Conservation (phyloP, 208 protist species). For the Sergeia podlipaevii region DNA sequence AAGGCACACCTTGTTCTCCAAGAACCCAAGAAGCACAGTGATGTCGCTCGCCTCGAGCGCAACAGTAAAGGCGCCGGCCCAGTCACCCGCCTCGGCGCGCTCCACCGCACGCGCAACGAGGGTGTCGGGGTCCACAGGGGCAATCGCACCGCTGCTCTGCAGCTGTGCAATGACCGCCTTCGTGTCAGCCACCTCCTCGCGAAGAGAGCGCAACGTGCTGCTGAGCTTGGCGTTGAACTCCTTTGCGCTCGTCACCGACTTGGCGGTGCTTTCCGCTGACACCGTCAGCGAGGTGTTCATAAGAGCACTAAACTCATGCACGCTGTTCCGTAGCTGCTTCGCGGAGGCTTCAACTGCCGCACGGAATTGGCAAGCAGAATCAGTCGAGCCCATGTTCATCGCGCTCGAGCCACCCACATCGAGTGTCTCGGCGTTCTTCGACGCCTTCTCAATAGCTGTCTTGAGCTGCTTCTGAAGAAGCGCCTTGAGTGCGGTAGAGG, state of each 20-base stretch:
- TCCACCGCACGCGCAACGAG: conserved; percentile 52
- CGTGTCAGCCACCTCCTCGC: conserved; percentile 48
- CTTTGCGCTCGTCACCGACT: conserved; percentile 18
- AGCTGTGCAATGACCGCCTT: conserved; percentile 28
- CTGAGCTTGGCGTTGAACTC: conserved; percentile 22
- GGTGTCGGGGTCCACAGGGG: conserved; percentile 49
- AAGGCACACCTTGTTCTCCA: conserved; percentile 67
- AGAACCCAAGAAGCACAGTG: conserved; percentile 70
- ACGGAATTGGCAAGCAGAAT: conserved; percentile 55
- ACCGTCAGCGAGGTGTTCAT: conserved; percentile 34
- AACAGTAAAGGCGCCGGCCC: conserved; percentile 61
- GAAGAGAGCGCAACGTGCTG: conserved; percentile 29
- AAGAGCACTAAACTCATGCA: conserved; percentile 25
- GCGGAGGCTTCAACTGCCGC: conserved; percentile 47
- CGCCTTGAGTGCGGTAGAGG: conserved; percentile 50
- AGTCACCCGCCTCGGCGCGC: conserved; percentile 59
- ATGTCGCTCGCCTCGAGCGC: conserved; percentile 73
- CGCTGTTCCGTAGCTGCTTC: conserved; percentile 28
- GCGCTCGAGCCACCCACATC: conserved; percentile 25
- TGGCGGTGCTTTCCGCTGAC: conserved; percentile 22
- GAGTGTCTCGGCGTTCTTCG: conserved; percentile 50
- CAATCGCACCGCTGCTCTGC: conserved; percentile 16
- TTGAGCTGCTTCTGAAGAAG: conserved; percentile 68
- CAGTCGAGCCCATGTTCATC: conserved; percentile 55
- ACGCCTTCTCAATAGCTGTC: conserved; percentile 55